Percentiles rank a stretch among this genome's conserved stretches.
phyloP scores from a whole-genome alignment of 2,329 filamentous ascomycete species.

The Botrytis fragariae region DNA sequence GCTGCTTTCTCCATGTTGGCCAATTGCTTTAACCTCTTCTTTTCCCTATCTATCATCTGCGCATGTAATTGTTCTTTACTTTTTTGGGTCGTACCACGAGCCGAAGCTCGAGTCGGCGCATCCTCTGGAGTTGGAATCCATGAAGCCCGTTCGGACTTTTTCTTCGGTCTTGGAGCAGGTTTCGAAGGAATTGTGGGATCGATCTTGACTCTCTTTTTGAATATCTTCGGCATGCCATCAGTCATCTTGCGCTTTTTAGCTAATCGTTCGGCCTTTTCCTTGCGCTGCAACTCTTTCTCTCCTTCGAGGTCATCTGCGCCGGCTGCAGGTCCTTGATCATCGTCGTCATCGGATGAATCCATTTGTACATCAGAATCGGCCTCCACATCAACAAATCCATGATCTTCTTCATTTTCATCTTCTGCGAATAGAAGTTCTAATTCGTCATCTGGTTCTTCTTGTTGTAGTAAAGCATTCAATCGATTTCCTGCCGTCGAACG shows the following conservation, averaged over 20 bases:
- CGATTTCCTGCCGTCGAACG: conserved; percentile 82
- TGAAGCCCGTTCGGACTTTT: conserved; percentile 68
- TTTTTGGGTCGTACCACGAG: conserved; percentile 59
- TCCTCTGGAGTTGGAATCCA: conserved; percentile 65
- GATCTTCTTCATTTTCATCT: conserved; percentile 58
- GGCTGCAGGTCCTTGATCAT: conserved; percentile 67
- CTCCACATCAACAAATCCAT: conserved; percentile 66
- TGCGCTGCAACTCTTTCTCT: conserved; percentile 79
- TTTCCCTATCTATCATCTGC: conserved; percentile 72
- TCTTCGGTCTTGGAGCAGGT: conserved; percentile 52
- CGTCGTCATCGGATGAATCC: conserved; percentile 81
- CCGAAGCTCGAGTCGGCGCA: conserved; percentile 60
- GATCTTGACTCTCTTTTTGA: conserved; percentile 75
- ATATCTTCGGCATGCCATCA: conserved; percentile 67
- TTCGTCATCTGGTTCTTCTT: conserved; percentile 60
- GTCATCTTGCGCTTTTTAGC: conserved; percentile 80
- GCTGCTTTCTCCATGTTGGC: conserved; percentile 59
- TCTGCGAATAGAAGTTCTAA: conserved; percentile 76
- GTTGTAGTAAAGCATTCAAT: conserved; percentile 73
- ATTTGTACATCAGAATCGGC: conserved; percentile 75
- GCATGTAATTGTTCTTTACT: conserved; percentile 58
- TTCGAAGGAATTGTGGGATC: conserved; percentile 48
- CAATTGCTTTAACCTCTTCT: conserved; percentile 67
- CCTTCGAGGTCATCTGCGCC: conserved; percentile 67
- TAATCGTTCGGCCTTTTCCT: conserved; percentile 65